phyloP scores from a whole-genome alignment of 768 basidiomycete genomes.

The Plicaturopsis crispa region DNA sequence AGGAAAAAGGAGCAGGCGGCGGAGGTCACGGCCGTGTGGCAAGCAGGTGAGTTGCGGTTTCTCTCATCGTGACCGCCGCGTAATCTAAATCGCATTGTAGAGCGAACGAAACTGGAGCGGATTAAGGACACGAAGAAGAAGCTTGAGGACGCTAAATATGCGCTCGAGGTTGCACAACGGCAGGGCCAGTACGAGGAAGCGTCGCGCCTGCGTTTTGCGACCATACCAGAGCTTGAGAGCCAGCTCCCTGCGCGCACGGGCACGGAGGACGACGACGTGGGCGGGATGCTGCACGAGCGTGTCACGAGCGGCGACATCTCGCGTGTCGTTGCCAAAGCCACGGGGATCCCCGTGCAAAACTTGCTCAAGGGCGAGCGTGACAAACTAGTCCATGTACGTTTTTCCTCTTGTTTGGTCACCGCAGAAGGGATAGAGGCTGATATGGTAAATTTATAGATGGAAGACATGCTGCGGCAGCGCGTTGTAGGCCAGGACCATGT shows the following conservation, averaged over 20 bases:
- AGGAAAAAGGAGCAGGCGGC: conserved; percentile 57
- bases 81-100: conserved; percentile 22
- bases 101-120: conserved; percentile 59
- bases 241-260: conserved; percentile 55
- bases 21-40: conserved; percentile 60
- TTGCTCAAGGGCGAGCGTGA: conserved; percentile 85
- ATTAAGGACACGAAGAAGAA: conserved; percentile 67
- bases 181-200: conserved; percentile 84
- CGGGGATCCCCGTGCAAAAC: conserved; percentile 87
- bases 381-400: conserved; percentile 75
- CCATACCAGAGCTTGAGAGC: conserved; percentile 73
- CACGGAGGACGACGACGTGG: conserved; percentile 36
- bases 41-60: conserved; percentile 42
- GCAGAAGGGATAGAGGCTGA: not conserved
- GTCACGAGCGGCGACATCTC: conserved; percentile 89
- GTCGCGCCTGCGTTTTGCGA: conserved; percentile 74
- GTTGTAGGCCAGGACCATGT: conserved; percentile 92
- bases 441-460: conserved; percentile 54
- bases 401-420: conserved; percentile 2
- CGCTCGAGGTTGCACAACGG: conserved; percentile 83
- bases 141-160: conserved; percentile 77
- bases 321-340: conserved; percentile 79
- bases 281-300: conserved; percentile 71
- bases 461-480: conserved; percentile 60
- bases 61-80: not conserved